These are phyloP conservation scores for Phaseolus lunatus DNA, from an alignment of 306 rosid species.

Conservation along the genomic window DNA sequence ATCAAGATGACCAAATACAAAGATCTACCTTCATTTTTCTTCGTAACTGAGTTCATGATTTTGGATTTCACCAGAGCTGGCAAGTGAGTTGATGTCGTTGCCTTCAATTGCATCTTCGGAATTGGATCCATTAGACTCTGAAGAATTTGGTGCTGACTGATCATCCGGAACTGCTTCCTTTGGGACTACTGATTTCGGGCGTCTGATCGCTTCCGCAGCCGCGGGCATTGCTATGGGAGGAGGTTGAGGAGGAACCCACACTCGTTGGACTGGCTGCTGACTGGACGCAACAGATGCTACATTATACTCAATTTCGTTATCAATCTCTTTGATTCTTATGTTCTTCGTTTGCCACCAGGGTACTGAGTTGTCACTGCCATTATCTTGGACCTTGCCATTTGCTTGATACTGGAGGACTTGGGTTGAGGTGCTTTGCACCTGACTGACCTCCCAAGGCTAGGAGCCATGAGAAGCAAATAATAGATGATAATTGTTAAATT, in stretches of 20 bases:
- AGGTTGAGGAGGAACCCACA: conserved; percentile 90
- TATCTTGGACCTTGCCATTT: conserved; percentile 57
- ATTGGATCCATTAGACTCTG: conserved; percentile 66
- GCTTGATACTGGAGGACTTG: conserved; percentile 55
- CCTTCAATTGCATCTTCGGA: conserved; percentile 53
- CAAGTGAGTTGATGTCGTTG: conserved; percentile 19
- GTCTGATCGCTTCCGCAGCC: conserved; percentile 92
- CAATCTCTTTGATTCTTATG: conserved; percentile 59
- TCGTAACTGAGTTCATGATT: conserved; percentile 33
- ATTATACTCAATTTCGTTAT: conserved; percentile 51
- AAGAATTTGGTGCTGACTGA: conserved; percentile 46
- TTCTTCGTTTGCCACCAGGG: conserved; percentile 72
- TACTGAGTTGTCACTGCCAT: conserved; percentile 53
- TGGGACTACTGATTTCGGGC: conserved; percentile 60
- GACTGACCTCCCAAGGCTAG: conserved; percentile 86
- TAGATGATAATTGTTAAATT: conserved; percentile 26
- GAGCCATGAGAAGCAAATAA: conserved; percentile 44
- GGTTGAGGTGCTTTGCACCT: conserved; percentile 53
- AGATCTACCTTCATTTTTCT: conserved; percentile 34
- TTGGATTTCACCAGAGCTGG: conserved; percentile 58
- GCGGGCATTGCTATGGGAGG: conserved; percentile 78
- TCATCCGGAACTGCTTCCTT: conserved; percentile 55
- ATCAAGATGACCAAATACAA: conserved; percentile 21
- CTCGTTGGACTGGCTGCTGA: conserved; percentile 57
- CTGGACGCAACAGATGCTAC: conserved; percentile 45